A percentile compares a stretch with the other conserved stretches of the same genome.
Conservation (phyloP, 805 yeast species). For the Teunomyces lycoperdinae region DNA sequence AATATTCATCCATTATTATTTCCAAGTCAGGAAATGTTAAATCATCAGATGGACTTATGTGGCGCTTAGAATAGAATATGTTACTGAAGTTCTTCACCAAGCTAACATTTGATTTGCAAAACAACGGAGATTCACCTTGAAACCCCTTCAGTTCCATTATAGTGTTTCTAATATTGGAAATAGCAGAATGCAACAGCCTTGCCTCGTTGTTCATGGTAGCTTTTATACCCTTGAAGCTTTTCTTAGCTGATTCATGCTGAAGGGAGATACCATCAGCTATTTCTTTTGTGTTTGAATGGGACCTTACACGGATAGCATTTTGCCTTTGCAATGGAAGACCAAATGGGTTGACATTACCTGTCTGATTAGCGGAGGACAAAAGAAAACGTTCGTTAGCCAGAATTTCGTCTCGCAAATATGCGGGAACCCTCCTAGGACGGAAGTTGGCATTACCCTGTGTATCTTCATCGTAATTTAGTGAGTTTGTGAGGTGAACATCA, state of each 20-base stretch:
- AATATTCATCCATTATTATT: conserved; percentile 7
- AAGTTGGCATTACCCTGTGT: neutral
- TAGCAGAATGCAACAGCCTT: conserved; percentile 8
- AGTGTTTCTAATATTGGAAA: conserved; percentile 4
- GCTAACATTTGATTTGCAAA: neutral
- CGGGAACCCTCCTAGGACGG: neutral
- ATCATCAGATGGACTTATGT: neutral
- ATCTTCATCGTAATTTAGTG: neutral
- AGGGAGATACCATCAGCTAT: neutral
- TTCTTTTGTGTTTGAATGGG: neutral
- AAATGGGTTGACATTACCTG: conserved; percentile 3
- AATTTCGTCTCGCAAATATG: neutral
- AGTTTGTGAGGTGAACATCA: conserved; percentile 4
- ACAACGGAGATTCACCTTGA: conserved; percentile 7
- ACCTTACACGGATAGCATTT: conserved; percentile 26
- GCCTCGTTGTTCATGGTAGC: conserved; percentile 11
- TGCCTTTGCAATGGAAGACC: conserved; percentile 31
- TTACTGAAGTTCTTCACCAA: neutral
- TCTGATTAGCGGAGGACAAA: conserved; percentile 26
- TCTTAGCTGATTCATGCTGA: conserved; percentile 1
- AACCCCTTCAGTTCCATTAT: neutral
- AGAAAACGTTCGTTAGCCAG: conserved; percentile 15
- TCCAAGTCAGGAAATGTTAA: conserved; percentile 5
- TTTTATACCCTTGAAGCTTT: conserved; percentile 1
- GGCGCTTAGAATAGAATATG: conserved; percentile 1